phyloP scores from a whole-genome alignment of 495 filamentous ascomycete genomes.

The Amniculicola lignicola region DNA sequence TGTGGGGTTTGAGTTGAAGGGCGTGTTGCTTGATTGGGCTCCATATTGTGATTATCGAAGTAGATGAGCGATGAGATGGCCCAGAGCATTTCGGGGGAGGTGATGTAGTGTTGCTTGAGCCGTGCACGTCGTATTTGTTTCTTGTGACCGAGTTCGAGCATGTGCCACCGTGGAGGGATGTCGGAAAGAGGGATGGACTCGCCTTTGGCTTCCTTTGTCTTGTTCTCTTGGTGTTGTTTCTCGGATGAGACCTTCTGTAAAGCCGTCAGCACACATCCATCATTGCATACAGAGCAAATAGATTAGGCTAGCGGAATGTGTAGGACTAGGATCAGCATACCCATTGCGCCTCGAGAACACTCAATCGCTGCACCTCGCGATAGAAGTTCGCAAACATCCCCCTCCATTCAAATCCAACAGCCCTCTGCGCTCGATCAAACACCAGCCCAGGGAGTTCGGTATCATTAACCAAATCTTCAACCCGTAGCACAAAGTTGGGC shows the following conservation, averaged over 20 bases:
- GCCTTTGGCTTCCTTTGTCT: background rate
- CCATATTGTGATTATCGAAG: slow-evolving; percentile 3
- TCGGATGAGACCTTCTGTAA: background rate
- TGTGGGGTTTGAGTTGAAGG: background rate
- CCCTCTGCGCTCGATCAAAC: background rate
- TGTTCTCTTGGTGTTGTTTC: background rate
- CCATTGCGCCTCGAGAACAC: background rate
- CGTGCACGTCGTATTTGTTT: slow-evolving; percentile 19
- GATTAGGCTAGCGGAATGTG: background rate
- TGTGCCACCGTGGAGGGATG: background rate
- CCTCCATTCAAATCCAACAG: slow-evolving; percentile 20
- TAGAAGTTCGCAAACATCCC: slow-evolving; percentile 24
- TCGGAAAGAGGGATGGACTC: background rate
- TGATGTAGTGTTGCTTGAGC: slow-evolving; percentile 14
- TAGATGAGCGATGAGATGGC: slow-evolving; percentile 17
- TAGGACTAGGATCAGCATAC: background rate
- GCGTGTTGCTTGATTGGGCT: background rate
- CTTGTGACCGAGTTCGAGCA: background rate
- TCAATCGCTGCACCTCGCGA: slow-evolving; percentile 3
- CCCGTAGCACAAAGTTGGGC: slow-evolving; percentile 19
- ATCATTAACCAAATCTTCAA: slow-evolving; percentile 24
- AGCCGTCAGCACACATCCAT: too few relatives aligned
- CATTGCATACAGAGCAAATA: too few relatives aligned
- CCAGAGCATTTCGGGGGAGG: slow-evolving; percentile 24
- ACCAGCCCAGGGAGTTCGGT: slow-evolving; percentile 12